These are phyloP conservation scores for Gillenia trifoliata DNA, from an alignment of 306 rosid species.

Conservation along the genomic window DNA sequence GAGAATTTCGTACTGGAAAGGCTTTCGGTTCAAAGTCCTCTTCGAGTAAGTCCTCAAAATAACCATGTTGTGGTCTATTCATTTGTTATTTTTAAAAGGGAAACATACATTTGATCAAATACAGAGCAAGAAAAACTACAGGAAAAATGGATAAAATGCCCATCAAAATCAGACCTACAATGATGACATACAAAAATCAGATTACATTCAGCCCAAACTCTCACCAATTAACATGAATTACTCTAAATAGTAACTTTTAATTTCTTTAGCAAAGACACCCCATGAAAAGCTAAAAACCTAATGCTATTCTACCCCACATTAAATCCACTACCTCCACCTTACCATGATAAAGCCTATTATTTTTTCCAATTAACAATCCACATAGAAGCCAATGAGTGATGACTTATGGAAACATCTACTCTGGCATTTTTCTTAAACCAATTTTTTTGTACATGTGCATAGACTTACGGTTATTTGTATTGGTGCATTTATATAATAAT, in stretches of 20 bases:
- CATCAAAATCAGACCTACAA: not conserved
- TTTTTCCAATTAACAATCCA: no score
- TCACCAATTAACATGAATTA: not conserved
- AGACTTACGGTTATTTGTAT: not conserved
- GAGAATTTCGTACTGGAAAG: slow-evolving; percentile 96
- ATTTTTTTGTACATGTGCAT: not conserved
- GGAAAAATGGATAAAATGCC: not conserved
- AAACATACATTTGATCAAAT: not conserved
- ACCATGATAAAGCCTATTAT: not conserved
- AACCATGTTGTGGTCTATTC: slow-evolving; percentile 2
- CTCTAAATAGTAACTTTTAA: not conserved
- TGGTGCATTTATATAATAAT: not conserved
- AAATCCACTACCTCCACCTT: not conserved
- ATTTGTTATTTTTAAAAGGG: not conserved
- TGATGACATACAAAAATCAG: not conserved
- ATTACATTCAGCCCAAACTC: not conserved
- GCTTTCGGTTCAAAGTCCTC: slow-evolving; percentile 90
- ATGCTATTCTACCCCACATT: not conserved
- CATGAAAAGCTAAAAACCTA: not conserved
- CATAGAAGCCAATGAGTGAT: no score
- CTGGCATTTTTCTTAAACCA: not conserved
- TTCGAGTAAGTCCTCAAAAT: slow-evolving; percentile 61
- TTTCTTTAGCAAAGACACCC: not conserved
- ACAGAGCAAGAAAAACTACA: not conserved
- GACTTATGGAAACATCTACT: not conserved